phyloP scores from a whole-genome alignment of 805 yeast genomes.

The Yarrowia bubula region DNA sequence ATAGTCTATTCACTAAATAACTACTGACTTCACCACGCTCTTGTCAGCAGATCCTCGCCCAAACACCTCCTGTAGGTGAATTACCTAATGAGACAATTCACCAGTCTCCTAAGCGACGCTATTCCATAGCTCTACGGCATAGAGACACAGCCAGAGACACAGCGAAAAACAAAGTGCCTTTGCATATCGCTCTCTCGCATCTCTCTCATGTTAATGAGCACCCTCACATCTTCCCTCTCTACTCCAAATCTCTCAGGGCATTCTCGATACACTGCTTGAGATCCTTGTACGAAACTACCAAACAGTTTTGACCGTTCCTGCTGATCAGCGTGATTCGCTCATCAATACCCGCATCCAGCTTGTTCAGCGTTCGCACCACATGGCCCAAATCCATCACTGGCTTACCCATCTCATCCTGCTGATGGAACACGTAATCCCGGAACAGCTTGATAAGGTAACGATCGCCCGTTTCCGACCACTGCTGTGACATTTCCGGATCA shows the following conservation, averaged over 20 bases:
- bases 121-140: too few species aligned
- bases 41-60: too few species aligned
- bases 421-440: constrained; percentile 82
- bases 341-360: constrained; percentile 86
- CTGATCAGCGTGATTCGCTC: constrained; percentile 79
- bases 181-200: too few species aligned
- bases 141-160: too few species aligned
- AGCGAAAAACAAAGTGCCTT: too few species aligned
- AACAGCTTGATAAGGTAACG: constrained; percentile 71
- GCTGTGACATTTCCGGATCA: constrained; percentile 28
- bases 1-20: too few species aligned
- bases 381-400: constrained; percentile 81
- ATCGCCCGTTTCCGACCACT: constrained; percentile 75
- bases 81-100: too few species aligned
- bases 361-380: constrained; percentile 74
- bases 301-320: constrained; percentile 79
- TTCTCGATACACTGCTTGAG: constrained; percentile 64
- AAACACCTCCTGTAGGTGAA: too few species aligned
- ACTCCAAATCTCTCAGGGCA: constrained; percentile 56
- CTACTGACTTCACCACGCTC: too few species aligned
- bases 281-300: constrained; percentile 83
- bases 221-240: background rate
- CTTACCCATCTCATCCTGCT: constrained; percentile 70
- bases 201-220: too few species aligned
- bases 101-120: too few species aligned